Conservation (phyloP, 208 protist genomes). For the Acanthamoeba lugdunensis region DNA sequence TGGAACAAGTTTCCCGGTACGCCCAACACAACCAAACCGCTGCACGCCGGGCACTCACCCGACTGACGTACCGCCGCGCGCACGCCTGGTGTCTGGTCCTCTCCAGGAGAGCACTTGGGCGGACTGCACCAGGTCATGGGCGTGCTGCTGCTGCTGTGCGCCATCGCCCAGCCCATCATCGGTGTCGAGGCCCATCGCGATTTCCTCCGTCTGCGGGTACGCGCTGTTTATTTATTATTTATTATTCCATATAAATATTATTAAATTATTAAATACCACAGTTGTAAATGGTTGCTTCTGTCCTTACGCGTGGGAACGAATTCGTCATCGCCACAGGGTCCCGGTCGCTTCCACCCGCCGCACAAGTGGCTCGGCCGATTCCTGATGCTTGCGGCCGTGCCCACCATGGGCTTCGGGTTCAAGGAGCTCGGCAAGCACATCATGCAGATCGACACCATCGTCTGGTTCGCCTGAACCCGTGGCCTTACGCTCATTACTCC, state of each 20-base stretch:
- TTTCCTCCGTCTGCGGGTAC: slow-evolving; percentile 21
- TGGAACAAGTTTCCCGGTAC: slow-evolving; percentile 45
- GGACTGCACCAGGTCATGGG: slow-evolving; percentile 47
- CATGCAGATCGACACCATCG: slow-evolving; percentile 9
- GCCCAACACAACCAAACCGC: neutral
- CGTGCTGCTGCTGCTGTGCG: slow-evolving; percentile 21
- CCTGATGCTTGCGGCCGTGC: slow-evolving; percentile 19
- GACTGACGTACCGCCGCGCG: neutral
- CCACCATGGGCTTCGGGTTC: slow-evolving; percentile 55
- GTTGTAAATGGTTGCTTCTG: neutral
- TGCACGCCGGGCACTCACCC: no score
- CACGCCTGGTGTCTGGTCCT: neutral
- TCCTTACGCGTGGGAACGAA: neutral
- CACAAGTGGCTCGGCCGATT: slow-evolving; percentile 63
- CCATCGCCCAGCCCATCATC: slow-evolving; percentile 52
- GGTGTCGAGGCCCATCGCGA: slow-evolving; percentile 56
- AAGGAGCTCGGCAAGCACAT: slow-evolving; percentile 63
- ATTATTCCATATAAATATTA: neutral
- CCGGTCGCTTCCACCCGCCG: slow-evolving; percentile 36
- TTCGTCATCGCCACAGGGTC: neutral
- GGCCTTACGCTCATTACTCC: neutral
- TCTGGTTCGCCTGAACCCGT: neutral
- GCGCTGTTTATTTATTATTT: no score
- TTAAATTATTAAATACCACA: no score
- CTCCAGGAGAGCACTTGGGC: slow-evolving; percentile 8